A percentile compares a stretch with the other conserved stretches of the same genome.
Conservation (phyloP, 176 grass and related monocot genomes). For the Urochloa ruziziensis region DNA sequence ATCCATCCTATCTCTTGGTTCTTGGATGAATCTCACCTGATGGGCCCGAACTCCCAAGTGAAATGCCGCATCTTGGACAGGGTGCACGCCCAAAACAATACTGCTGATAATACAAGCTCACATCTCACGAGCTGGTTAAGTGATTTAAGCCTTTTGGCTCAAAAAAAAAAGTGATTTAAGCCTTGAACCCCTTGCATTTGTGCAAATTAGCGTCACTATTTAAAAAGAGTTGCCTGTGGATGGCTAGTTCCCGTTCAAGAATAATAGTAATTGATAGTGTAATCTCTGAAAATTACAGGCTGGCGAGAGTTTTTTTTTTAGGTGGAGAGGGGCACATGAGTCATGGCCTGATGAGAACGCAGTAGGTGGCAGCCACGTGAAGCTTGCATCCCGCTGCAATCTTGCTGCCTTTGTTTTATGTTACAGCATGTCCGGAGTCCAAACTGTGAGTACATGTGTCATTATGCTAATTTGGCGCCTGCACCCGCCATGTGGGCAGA, state of each 20-base stretch:
- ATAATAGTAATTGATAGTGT: background rate
- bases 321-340: slow-evolving; percentile 9
- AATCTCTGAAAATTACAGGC: slow-evolving; percentile 7
- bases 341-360: background rate
- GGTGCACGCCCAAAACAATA: slow-evolving; percentile 3
- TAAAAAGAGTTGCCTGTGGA: too few species aligned
- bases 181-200: background rate
- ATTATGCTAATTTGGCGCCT: slow-evolving; percentile 29
- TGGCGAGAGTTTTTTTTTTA: slow-evolving; percentile 15
- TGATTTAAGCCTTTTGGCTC: too few species aligned
- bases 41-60: slow-evolving; percentile 24
- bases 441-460: slow-evolving; percentile 14
- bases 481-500: slow-evolving; percentile 15
- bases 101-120: background rate
- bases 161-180: background rate
- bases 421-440: background rate
- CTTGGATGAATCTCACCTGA: slow-evolving; percentile 24
- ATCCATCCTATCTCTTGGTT: background rate
- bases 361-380: slow-evolving; percentile 37
- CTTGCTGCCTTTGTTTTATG: slow-evolving; percentile 27
- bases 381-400: slow-evolving; percentile 45
- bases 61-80: slow-evolving; percentile 36
- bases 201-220: background rate
- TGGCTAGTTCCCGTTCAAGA: too few species aligned
- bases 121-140: slow-evolving; percentile 5